Evolutionary conservation across 1,284 basidiomycete species (phyloP).

Genomic region (Athelia sp.): DNA sequence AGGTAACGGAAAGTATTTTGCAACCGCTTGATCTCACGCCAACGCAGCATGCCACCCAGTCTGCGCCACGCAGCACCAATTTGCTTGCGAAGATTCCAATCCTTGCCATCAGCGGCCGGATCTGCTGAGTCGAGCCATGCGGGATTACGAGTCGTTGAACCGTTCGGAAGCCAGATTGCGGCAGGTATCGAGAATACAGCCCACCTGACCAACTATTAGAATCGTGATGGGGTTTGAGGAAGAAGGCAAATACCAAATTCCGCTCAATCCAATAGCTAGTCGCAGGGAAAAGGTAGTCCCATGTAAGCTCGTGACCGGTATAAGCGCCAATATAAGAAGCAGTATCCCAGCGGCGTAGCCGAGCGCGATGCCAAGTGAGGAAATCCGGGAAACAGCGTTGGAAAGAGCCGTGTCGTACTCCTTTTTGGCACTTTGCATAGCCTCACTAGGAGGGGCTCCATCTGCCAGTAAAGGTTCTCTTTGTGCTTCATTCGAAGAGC

Average conservation of each 20-base stretch:
- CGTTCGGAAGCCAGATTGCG: conserved; percentile 62
- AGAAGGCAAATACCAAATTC: conserved; percentile 47
- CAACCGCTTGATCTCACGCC: conserved; percentile 66
- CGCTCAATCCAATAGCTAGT: conserved; percentile 76
- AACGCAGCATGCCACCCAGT: conserved; percentile 64
- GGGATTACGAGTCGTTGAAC: conserved; percentile 9
- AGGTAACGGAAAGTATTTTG: conserved; percentile 84
- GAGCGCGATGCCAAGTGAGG: conserved; percentile 76
- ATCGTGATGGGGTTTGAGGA: background rate
- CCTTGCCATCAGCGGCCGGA: conserved; percentile 10
- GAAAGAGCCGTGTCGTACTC: conserved; percentile 56
- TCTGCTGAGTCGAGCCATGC: conserved; percentile 11
- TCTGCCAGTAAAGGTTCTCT: conserved; percentile 24
- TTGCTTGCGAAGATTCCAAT: conserved; percentile 47
- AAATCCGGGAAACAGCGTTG: conserved; percentile 71
- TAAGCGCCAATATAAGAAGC: conserved; percentile 63
- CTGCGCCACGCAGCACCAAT: conserved; percentile 62
- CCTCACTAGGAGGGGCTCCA: conserved; percentile 7
- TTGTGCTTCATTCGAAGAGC: background rate
- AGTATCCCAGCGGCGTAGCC: conserved; percentile 79
- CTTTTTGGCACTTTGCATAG: conserved; percentile 14
- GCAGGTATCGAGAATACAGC: conserved; percentile 74
- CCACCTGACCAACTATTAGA: conserved; percentile 38
- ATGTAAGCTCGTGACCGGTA: conserved; percentile 62
- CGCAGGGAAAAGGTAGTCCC: conserved; percentile 74